Base-by-base conservation (phyloP, 495 filamentous ascomycete species). In the Penicillium desertorum region DNA sequence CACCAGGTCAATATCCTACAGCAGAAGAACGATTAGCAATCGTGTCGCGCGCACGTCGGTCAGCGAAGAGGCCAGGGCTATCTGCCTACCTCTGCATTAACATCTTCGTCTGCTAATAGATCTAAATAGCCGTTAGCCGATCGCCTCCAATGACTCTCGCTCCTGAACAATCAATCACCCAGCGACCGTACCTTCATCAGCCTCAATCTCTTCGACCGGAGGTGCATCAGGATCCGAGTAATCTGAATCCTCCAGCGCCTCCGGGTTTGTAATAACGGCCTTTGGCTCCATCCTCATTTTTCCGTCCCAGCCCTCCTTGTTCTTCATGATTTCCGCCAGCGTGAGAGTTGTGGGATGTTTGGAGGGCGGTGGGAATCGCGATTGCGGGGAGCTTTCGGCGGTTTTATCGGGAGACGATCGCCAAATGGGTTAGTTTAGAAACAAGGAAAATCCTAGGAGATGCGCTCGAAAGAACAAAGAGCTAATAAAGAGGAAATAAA, bases 241-340 rank as follows among this genome's bases (percentile, higher is more conserved):
- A 43, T 94, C 91, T 1, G 89, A 85, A 61, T 95, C 91, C 37
- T 86, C 86, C 27, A 91, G 68, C 17, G 88, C 86, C 64, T 93
- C 90, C 16, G 88, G 87, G 63, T 94, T 92, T 5, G 78, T 78
- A 19, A 86, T 72, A 20, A 83, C 79, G 7, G 87, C 80, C 42
- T 82, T 80, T 42, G 72, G 82, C 59, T 86, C 87, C 50, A 88
- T 83, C 16, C 92, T 80, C 50, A 96, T 80, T 73, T 97, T 97
- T 51, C 92, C 92, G 74, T 96, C 92, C 92, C 92, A 97, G 52
- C 92, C 92, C 65, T 88, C 90, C 71, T 85, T 87, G 66, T 90
- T 78, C 58, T 76, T 80, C 69, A 78, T 76, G 39, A 50, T 69
- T 53, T 44, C 39, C n/a, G 34, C 36, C 16, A 32, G 36, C 9